phyloP scores from a whole-genome alignment of 495 filamentous ascomycete genomes.

The Thozetella sp. region DNA sequence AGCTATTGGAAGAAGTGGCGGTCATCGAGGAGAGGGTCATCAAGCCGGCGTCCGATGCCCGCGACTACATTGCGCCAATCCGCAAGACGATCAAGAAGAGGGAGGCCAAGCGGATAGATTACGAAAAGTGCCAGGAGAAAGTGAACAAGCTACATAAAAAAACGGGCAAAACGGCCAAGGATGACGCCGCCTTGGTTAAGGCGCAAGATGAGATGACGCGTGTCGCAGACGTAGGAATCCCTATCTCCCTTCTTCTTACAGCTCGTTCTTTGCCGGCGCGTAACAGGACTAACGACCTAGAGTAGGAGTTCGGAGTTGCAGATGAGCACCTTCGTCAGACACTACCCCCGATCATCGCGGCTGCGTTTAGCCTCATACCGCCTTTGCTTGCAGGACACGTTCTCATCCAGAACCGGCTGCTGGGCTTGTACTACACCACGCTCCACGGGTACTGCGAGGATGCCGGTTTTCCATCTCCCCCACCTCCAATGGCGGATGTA shows the following conservation, averaged over 20 bases:
- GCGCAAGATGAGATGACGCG: conserved; percentile 74
- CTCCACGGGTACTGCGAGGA: conserved; percentile 78
- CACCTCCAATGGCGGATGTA: conserved; percentile 73
- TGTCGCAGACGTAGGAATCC: conserved; percentile 61
- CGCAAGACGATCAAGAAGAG: conserved; percentile 92
- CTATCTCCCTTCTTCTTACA: conserved; percentile 2
- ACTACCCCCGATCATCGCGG: conserved; percentile 74
- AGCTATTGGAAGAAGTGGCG: conserved; percentile 73
- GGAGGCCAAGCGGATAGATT: conserved; percentile 88
- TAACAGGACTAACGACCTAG: conserved; percentile 8
- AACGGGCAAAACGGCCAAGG: conserved; percentile 69
- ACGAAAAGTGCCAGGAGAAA: conserved; percentile 76
- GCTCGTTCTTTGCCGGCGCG: background rate
- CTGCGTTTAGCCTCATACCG: conserved; percentile 80
- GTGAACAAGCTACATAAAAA: conserved; percentile 75
- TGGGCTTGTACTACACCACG: conserved; percentile 83
- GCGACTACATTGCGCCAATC: conserved; percentile 71
- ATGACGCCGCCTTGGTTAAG: conserved; percentile 75
- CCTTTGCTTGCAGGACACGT: conserved; percentile 74
- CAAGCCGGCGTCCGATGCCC: conserved; percentile 71
- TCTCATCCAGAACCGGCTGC: conserved; percentile 78
- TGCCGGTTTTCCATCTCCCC: conserved; percentile 70
- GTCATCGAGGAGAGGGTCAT: conserved; percentile 75
- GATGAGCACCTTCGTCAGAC: conserved; percentile 78
- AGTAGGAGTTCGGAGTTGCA: conserved; percentile 76